Conservation (phyloP, 257 asterid genomes). For the Fraxinus americana region DNA sequence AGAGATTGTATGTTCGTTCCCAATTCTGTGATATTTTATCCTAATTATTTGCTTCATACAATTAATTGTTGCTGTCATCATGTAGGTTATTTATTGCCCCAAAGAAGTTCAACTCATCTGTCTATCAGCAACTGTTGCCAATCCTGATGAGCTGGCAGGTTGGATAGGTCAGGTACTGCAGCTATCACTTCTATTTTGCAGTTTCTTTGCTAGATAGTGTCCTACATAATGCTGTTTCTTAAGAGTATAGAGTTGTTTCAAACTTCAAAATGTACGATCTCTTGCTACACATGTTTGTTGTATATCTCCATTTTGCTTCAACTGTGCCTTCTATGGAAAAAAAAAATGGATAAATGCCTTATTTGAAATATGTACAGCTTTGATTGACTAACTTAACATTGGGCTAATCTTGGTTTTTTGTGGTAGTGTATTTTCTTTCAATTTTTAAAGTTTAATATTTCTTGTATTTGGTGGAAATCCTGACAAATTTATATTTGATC, state of each 20-base stretch:
- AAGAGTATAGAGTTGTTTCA: slow-evolving; percentile 16
- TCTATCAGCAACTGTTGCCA: slow-evolving; percentile 96
- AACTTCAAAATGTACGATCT: slow-evolving; percentile 7
- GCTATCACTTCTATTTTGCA: slow-evolving; percentile 27
- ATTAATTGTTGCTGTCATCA: slow-evolving; percentile 31
- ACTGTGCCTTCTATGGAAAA: background rate
- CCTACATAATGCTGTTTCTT: background rate
- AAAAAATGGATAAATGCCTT: background rate
- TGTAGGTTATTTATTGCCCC: slow-evolving; percentile 94
- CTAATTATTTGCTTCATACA: slow-evolving; percentile 21
- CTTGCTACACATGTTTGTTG: slow-evolving; percentile 7
- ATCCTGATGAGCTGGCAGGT: slow-evolving; percentile 98
- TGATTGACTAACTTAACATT: background rate
- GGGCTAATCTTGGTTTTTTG: slow-evolving; percentile 9
- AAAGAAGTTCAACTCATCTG: slow-evolving; percentile 97
- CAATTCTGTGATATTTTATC: slow-evolving; percentile 25
- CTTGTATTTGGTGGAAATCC: slow-evolving; percentile 13
- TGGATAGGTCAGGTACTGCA: slow-evolving; percentile 96
- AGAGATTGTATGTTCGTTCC: slow-evolving; percentile 79
- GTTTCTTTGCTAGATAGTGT: slow-evolving; percentile 23
- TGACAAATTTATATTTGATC: background rate
- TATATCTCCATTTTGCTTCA: slow-evolving; percentile 16
- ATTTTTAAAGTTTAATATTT: background rate
- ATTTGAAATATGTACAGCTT: background rate
- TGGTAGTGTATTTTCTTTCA: slow-evolving; percentile 1